These are phyloP conservation scores for Saccharomycopsis phalli DNA, from an alignment of 1,139 yeast species.

Conservation along the genomic window DNA sequence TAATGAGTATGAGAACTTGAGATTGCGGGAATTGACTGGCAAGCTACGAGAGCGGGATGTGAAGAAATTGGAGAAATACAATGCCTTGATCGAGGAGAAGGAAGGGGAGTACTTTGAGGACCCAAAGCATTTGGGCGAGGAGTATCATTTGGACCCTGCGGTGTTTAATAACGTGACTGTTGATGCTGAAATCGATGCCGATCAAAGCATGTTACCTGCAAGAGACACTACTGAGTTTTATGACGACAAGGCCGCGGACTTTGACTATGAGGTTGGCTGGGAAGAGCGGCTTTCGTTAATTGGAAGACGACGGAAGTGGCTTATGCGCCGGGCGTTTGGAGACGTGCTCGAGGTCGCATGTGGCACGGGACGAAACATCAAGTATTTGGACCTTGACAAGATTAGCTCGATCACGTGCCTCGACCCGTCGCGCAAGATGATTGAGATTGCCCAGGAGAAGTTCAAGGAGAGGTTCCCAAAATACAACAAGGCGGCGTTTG, in stretches of 20 bases:
- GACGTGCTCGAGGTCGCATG: conserved; percentile 92
- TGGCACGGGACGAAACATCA: conserved; percentile 91
- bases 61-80: conserved; percentile 44
- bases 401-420: conserved; percentile 72
- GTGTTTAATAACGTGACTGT: conserved; percentile 35
- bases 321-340: conserved; percentile 71
- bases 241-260: conserved; percentile 68
- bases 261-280: conserved; percentile 75
- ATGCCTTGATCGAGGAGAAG: conserved; percentile 34
- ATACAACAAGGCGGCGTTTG: conserved; percentile 69
- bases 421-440: conserved; percentile 80
- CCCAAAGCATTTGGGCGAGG: conserved; percentile 37
- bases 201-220: conserved; percentile 48
- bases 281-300: conserved; percentile 80
- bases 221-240: conserved; percentile 80
- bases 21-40: conserved; percentile 41
- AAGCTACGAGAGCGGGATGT: conserved; percentile 48
- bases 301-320: conserved; percentile 77
- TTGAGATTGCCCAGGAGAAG: conserved; percentile 69
- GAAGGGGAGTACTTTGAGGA: conserved; percentile 36
- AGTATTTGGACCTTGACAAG: conserved; percentile 52
- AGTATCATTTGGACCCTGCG: conserved; percentile 25
- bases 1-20: conserved; percentile 55
- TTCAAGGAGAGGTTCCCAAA: conserved; percentile 59
- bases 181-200: conserved; percentile 40